phyloP scores from a whole-genome alignment of 306 rosid species.

The Fagus crenata region DNA sequence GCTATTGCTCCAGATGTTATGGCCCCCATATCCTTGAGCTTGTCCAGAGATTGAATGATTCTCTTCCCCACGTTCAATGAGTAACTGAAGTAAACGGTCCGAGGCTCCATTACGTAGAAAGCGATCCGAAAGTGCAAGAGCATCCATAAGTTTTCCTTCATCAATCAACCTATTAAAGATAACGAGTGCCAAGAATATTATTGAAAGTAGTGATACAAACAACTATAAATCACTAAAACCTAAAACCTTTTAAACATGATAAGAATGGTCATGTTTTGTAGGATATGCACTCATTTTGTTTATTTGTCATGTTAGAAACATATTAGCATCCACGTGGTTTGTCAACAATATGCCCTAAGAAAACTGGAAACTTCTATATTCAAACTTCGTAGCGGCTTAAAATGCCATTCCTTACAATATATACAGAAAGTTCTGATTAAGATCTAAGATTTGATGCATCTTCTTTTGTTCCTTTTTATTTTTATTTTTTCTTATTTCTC shows the following conservation, averaged over 20 bases:
- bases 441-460: background rate
- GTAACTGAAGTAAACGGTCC: slow-evolving; percentile 76
- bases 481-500: background rate
- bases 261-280: background rate
- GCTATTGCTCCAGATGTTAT: slow-evolving; percentile 68
- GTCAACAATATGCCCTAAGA: background rate
- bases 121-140: slow-evolving; percentile 97
- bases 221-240: slow-evolving; percentile 15
- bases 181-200: slow-evolving; percentile 9
- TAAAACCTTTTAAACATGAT: background rate
- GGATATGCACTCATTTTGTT: background rate
- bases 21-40: slow-evolving; percentile 61
- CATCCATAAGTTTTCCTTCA: slow-evolving; percentile 92
- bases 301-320: background rate
- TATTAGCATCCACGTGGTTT: background rate
- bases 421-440: background rate
- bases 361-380: background rate
- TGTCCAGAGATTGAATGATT: slow-evolving; percentile 52
- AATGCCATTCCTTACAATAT: background rate
- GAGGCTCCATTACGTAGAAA: slow-evolving; percentile 96
- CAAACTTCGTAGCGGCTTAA: background rate
- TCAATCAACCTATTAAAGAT: slow-evolving; percentile 62
- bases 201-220: slow-evolving; percentile 23
- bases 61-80: slow-evolving; percentile 78
- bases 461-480: background rate